Evolutionary conservation across 1,284 basidiomycete genomes (phyloP).

Genomic region (Pseudozyma flocculosa): DNA sequence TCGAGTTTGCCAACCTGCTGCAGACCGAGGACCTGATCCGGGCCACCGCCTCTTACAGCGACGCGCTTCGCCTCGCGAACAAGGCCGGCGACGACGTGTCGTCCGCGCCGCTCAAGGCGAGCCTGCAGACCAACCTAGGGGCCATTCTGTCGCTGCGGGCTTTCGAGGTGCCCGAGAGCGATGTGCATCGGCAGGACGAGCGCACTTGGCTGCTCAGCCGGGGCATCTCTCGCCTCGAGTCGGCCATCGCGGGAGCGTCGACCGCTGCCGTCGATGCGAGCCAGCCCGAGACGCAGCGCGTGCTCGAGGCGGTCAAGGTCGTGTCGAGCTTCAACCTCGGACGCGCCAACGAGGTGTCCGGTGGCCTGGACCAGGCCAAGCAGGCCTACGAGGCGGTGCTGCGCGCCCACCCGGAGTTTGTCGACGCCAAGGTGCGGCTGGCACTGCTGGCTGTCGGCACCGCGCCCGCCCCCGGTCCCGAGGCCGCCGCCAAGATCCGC

Average conservation of each 20-base stretch:
- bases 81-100: conserved; percentile 12
- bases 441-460: conserved; percentile 46
- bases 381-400: conserved; percentile 50
- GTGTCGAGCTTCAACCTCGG: conserved; percentile 54
- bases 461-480: conserved; percentile 11
- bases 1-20: conserved; percentile 46
- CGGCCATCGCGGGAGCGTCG: conserved; percentile 24
- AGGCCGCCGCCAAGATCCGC: conserved; percentile 17
- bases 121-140: conserved; percentile 41
- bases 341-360: conserved; percentile 44
- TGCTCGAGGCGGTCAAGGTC: conserved; percentile 41
- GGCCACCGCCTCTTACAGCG: conserved; percentile 29
- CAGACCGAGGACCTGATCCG: conserved; percentile 40
- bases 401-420: conserved; percentile 53
- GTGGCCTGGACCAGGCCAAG: conserved; percentile 39
- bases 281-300: conserved; percentile 24
- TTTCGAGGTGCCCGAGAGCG: conserved; percentile 20
- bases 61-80: conserved; percentile 27
- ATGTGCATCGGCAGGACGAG: conserved; percentile 23
- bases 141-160: conserved; percentile 41
- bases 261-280: conserved; percentile 14
- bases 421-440: conserved; percentile 54
- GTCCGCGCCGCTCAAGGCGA: conserved; percentile 18
- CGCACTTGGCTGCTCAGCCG: conserved; percentile 28
- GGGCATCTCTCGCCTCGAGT: conserved; percentile 34